Evolutionary conservation across 1,139 yeast genomes (phyloP).

Genomic region (Saccharomycopsis hybrid): DNA sequence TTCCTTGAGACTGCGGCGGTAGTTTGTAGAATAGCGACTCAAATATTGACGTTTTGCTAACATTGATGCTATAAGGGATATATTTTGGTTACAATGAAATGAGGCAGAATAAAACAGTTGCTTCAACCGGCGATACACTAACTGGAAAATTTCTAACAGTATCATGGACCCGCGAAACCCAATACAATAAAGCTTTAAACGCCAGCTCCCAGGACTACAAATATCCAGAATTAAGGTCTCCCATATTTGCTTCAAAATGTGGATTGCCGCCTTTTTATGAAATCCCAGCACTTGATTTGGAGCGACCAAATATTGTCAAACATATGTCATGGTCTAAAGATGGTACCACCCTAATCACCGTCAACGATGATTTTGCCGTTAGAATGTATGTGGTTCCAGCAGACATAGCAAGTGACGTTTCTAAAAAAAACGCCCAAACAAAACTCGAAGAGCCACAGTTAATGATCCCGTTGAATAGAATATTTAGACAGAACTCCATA

Average conservation of each 20-base stretch:
- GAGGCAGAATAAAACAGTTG: not conserved
- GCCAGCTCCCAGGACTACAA: not conserved
- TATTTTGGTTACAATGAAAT: too few relatives aligned
- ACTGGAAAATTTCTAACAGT: not conserved
- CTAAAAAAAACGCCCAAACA: not conserved
- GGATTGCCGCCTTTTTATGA: not conserved
- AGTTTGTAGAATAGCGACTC: too few relatives aligned
- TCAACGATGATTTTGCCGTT: slow-evolving; percentile 12
- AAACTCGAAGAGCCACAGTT: not conserved
- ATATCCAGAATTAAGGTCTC: not conserved
- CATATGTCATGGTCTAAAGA: slow-evolving; percentile 16
- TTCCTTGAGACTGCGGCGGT: too few relatives aligned
- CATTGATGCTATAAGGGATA: too few relatives aligned
- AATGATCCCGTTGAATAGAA: slow-evolving; percentile 12
- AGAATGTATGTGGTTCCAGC: slow-evolving; percentile 8
- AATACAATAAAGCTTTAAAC: not conserved
- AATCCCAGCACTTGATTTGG: not conserved
- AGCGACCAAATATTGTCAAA: slow-evolving; percentile 2
- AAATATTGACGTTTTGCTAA: too few relatives aligned
- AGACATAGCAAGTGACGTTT: not conserved
- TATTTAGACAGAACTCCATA: slow-evolving; percentile 5
- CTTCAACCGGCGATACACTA: slow-evolving; percentile 1
- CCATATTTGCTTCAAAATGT: not conserved
- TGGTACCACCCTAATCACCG: slow-evolving; percentile 8
- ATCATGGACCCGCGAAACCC: not conserved